Evolutionary conservation across 2,329 filamentous ascomycete species (phyloP).

Genomic region (Pseudopithomyces maydicus): DNA sequence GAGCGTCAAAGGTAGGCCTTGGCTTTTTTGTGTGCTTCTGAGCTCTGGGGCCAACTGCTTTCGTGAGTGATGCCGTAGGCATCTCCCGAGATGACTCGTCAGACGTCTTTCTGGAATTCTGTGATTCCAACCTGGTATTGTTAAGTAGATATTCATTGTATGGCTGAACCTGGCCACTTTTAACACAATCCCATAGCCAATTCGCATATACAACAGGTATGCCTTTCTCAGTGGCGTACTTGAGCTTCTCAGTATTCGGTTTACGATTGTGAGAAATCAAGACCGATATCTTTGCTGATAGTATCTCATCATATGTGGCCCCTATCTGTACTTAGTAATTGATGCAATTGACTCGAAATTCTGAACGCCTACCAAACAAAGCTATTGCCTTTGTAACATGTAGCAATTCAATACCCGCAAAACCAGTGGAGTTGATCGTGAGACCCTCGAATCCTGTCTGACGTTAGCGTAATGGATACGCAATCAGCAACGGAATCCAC

Average conservation of each 20-base stretch:
- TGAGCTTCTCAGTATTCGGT: constrained; percentile 74
- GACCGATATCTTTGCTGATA: constrained; percentile 74
- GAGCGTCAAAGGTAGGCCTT: constrained; percentile 21
- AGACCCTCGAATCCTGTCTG: constrained; percentile 68
- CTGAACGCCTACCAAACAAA: constrained; percentile 63
- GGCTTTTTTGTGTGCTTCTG: constrained; percentile 22
- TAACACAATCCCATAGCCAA: constrained; percentile 86
- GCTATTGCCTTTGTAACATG: constrained; percentile 79
- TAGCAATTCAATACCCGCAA: constrained; percentile 80
- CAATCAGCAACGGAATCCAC: constrained; percentile 9
- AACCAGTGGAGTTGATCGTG: constrained; percentile 79
- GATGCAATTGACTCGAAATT: background rate
- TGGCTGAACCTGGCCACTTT: constrained; percentile 53
- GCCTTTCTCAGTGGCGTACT: constrained; percentile 73
- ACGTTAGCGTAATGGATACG: constrained; percentile 23
- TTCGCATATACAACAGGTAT: constrained; percentile 80
- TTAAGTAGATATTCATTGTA: constrained; percentile 50
- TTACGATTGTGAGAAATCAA: constrained; percentile 70
- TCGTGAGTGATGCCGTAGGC: constrained; percentile 25
- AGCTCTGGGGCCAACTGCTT: constrained; percentile 28
- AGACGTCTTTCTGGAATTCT: constrained; percentile 20
- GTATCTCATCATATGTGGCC: constrained; percentile 77
- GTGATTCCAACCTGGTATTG: constrained; percentile 16
- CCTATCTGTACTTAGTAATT: constrained; percentile 51
- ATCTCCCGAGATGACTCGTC: constrained; percentile 20